phyloP scores from a whole-genome alignment of 345 rosid genomes.

The Geranium rotundifolium region DNA sequence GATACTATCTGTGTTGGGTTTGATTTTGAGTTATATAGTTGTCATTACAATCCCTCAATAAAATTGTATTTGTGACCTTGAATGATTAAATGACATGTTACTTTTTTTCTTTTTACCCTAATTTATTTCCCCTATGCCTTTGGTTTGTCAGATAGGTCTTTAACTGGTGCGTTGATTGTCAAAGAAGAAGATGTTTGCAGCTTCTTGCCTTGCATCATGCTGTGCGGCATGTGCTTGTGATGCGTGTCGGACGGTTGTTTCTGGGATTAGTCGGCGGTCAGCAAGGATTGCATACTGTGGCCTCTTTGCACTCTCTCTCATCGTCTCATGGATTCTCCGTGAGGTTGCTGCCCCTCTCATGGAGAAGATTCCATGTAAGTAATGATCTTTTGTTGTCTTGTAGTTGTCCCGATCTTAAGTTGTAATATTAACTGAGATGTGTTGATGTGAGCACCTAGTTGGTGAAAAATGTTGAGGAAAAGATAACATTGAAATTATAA shows the following conservation, averaged over 20 bases:
- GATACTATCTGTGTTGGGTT: background rate
- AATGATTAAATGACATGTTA: background rate
- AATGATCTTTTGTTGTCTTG: background rate
- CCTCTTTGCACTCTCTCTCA: slow-evolving; percentile 82
- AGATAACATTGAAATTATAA: too few species aligned
- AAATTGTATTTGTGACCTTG: background rate
- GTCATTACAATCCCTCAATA: background rate
- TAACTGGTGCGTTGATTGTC: slow-evolving; percentile 4
- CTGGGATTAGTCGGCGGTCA: slow-evolving; percentile 83
- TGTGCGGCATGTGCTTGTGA: slow-evolving; percentile 98
- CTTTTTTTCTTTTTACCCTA: background rate
- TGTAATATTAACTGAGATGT: background rate
- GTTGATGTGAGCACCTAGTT: background rate
- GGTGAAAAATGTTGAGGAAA: background rate
- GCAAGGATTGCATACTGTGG: slow-evolving; percentile 98
- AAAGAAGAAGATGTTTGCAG: slow-evolving; percentile 76
- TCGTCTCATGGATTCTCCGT: slow-evolving; percentile 93
- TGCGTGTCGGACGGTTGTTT: slow-evolving; percentile 82
- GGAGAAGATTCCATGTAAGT: slow-evolving; percentile 97
- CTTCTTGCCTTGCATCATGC: slow-evolving; percentile 97
- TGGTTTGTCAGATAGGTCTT: background rate
- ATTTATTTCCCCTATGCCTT: background rate
- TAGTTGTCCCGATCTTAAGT: too few species aligned
- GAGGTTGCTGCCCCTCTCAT: slow-evolving; percentile 97
- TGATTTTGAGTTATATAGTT: background rate